Base-by-base conservation (phyloP, 345 rosid genomes). In the Draba incana region DNA sequence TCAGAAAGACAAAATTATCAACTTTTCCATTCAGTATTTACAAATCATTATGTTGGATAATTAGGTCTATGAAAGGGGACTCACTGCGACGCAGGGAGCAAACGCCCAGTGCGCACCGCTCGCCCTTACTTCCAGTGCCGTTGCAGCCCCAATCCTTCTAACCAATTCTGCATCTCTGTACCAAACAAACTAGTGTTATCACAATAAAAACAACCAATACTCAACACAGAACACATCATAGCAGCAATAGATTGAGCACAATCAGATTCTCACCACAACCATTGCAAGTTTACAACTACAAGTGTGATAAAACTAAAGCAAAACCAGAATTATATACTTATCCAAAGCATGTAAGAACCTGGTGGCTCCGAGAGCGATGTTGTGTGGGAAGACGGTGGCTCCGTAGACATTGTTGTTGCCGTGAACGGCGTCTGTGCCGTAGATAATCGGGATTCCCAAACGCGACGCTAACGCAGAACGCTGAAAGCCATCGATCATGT, bases 351-450 rank as follows among this genome's bases (percentile, higher is more conserved):
- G 20, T 20, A 20, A 20, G 20, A 42, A 93, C 98, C 96, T 84
- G 31, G 96, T 84, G 51, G 96, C 94, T 72, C 98, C 98, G 57
- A 93, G 96, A 45, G 83, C 84, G 57, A 93, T 62, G 72, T 93
- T 93, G 72, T 90, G 98, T 48, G 92, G 94, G 70, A 88, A 93
- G 35, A 93, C 76, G 4, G 98, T 93, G 78, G 96, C 86, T 47
- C 94, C 97, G 63, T 87, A 90, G 60, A 93, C 81, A 48, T 70
- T 80, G 71, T 83, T 85, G 75, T 92, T 88, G 14, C 98, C 98
- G 71, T 92, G 98, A 66, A 92, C 97, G 6, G 98, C 98, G 84
- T 93, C 98, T 33, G 79, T 83, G 70, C 96, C 96, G 61, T 93
- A 90, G 10, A 93, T 79, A 3, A 90, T 54, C 0, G 98, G 97